Conservation (phyloP, 345 rosid genomes). For the Gossypium raimondii region DNA sequence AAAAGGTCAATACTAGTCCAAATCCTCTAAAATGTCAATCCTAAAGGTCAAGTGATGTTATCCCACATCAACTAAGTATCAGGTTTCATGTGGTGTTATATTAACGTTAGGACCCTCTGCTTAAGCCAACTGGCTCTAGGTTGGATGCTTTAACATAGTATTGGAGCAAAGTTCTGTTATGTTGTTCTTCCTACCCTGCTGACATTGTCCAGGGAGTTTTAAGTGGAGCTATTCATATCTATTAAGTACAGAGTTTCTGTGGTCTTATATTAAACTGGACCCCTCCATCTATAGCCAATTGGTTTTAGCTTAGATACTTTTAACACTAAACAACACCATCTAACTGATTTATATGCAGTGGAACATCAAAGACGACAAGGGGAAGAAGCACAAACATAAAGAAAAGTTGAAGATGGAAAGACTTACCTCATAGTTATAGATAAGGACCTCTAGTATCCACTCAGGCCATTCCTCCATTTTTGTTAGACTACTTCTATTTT, state of each 20-base stretch:
- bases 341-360: not conserved
- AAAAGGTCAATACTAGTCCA: constrained; percentile 11
- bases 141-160: not conserved
- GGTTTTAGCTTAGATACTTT: not conserved
- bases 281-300: not conserved
- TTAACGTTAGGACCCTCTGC: not conserved
- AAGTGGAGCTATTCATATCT: not conserved
- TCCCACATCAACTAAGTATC: not conserved
- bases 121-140: not conserved
- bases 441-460: constrained; percentile 89
- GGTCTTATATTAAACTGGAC: not conserved
- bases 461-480: constrained; percentile 99
- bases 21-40: not conserved
- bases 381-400: constrained; percentile 9
- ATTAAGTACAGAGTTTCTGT: not conserved
- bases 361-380: not conserved
- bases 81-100: not conserved
- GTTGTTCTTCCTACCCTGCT: not conserved
- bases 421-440: constrained; percentile 80
- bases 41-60: not conserved
- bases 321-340: not conserved
- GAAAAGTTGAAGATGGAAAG: constrained; percentile 17
- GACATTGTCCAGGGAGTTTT: not conserved
- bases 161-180: not conserved
- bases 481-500: constrained; percentile 83